Evolutionary conservation across 208 protist species (phyloP), one percentile per base, ranked within the genome.

Genomic region (Acanthamoeba quina): DNA sequence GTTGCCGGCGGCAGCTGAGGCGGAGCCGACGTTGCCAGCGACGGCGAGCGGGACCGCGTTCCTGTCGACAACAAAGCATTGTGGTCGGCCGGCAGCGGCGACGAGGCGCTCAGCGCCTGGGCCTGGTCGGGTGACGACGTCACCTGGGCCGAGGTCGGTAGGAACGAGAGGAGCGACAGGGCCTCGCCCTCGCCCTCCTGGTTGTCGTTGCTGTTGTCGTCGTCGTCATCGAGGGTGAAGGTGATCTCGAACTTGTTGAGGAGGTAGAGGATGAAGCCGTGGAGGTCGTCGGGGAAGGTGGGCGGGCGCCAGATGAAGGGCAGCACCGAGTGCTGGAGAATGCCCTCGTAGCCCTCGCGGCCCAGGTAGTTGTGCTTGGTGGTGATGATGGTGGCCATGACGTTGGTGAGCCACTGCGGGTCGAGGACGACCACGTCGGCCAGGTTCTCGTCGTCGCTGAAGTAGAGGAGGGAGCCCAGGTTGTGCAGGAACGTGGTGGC

Each of bases 211-310:
- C 24, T 26, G 9, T 21, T 24, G 41, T 76, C 41, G 24, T 62
- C 88, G 26, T 80, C 41, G 41, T 76, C 72, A 4, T 62, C 88
- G 44, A 93, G 34, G 19, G 41, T 93, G 88, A 93, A 93, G 6
- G 54, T 34, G 29, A 93, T 58, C 70, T 93, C 88, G 44, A 93
- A 93, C 70, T 93, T 93, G 58, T 93, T 64, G 88, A 93, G 88
- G 6, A 93, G 70, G 66, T 41, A 80, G 26, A 93, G 88, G 34
- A 93, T 47, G 70, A 93, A 93, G 88, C 47, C n/a, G 70, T 93
- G 88, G 24, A 93, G 52, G 26, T 54, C 47, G 26, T 72, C 88
- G 26, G 88, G 88, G 49, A 66, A 93, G 17, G 41, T 47, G 64
- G 88, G 88, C 66, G 58, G 41, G 17, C 88, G 88, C 88, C 88